phyloP scores from a whole-genome alignment of 202 grass and related monocot genomes.

The Carex arenaria region DNA sequence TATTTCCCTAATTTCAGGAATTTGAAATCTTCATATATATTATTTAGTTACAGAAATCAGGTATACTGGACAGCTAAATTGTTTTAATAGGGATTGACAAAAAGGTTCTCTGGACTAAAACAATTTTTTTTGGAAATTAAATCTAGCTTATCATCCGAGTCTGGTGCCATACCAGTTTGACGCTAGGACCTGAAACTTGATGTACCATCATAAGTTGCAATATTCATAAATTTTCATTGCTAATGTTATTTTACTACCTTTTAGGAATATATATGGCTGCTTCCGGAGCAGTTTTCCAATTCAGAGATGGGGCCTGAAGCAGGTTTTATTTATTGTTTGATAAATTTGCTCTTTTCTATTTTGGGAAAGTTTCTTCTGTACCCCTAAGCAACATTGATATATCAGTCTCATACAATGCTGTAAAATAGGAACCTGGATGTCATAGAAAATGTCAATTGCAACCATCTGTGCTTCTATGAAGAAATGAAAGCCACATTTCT shows the following conservation, averaged over 20 bases:
- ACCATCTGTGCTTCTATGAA: background rate
- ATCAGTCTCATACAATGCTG: background rate
- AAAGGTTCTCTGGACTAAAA: background rate
- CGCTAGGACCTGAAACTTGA: background rate
- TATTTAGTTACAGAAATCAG: background rate
- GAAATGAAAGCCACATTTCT: background rate
- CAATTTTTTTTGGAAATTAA: background rate
- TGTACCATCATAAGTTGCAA: background rate
- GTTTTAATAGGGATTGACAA: background rate
- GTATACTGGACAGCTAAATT: background rate
- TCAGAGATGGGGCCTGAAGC: constrained; percentile 91
- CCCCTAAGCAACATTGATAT: background rate
- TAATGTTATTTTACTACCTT: constrained; percentile 2
- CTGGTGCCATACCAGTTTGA: background rate
- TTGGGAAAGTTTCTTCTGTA: background rate
- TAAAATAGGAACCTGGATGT: background rate
- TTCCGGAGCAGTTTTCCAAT: constrained; percentile 81
- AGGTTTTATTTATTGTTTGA: constrained; percentile 39
- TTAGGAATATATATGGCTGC: constrained; percentile 81
- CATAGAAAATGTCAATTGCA: background rate
- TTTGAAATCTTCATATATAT: background rate
- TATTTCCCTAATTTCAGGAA: background rate
- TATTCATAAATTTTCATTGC: background rate
- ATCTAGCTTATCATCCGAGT: background rate
- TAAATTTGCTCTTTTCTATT: background rate